Conservation (phyloP, 2,329 filamentous ascomycete genomes). For the Thielaviopsis populi region DNA sequence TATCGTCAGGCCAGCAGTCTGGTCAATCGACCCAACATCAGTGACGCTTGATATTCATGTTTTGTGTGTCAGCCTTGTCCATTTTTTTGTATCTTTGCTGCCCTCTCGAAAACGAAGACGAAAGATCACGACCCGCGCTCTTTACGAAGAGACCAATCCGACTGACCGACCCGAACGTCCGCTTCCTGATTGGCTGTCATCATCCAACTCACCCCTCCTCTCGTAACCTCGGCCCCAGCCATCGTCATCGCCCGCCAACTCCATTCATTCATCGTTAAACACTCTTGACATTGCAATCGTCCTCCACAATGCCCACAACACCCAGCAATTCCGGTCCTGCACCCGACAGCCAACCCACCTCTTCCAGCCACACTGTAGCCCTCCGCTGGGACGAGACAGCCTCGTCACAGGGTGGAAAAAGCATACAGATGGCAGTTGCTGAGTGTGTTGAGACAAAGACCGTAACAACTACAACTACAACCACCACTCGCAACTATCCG, state of each 20-base stretch:
- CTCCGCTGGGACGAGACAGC: conserved; percentile 33
- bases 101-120: not conserved
- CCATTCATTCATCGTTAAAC: not conserved
- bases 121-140: not conserved
- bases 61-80: not conserved
- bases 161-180: not conserved
- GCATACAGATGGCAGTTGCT: conserved; percentile 42
- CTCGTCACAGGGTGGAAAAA: conserved; percentile 24
- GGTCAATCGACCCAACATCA: not conserved
- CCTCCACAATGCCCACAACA: conserved; percentile 1
- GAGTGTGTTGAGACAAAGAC: conserved; percentile 55
- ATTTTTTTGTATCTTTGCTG: not conserved
- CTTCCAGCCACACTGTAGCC: conserved; percentile 18
- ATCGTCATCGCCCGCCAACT: not conserved
- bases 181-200: not conserved
- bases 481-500: conserved; percentile 70
- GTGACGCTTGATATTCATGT: not conserved
- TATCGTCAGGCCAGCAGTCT: not conserved
- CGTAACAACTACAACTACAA: conserved; percentile 73
- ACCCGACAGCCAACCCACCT: conserved; percentile 28
- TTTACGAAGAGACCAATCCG: not conserved
- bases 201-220: not conserved
- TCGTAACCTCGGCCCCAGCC: not conserved
- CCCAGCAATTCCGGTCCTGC: conserved; percentile 23
- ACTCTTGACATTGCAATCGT: not conserved